A percentile compares a stretch with the other conserved stretches of the same genome.
Conservation (phyloP, 768 basidiomycete genomes). For the Tricholoma furcatifolium region DNA sequence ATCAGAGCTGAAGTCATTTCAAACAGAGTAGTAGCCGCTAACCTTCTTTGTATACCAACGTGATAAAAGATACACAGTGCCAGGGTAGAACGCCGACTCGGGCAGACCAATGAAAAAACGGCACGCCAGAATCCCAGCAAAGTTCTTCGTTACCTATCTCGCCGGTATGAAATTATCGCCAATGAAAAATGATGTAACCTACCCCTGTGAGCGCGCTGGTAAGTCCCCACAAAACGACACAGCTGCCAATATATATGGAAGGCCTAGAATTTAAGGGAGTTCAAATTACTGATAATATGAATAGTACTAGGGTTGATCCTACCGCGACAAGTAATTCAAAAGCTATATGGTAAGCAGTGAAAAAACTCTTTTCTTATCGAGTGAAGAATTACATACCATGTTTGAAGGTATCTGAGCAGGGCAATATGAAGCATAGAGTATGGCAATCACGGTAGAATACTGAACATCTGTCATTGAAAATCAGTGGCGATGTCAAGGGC, state of each 20-base stretch:
- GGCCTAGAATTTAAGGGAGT: slow-evolving; percentile 36
- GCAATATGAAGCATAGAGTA: slow-evolving; percentile 58
- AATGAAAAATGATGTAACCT: slow-evolving; percentile 10
- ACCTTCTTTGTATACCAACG: slow-evolving; percentile 62
- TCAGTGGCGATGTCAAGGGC: slow-evolving; percentile 9
- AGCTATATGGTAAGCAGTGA: slow-evolving; percentile 32
- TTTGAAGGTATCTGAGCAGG: slow-evolving; percentile 68
- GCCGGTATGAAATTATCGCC: background rate
- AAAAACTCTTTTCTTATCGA: background rate
- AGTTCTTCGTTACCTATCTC: slow-evolving; percentile 50
- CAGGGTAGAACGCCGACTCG: slow-evolving; percentile 69
- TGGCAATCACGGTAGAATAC: slow-evolving; percentile 50
- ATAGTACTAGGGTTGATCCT: background rate
- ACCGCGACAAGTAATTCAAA: slow-evolving; percentile 54
- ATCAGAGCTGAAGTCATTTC: background rate
- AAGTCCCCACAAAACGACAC: slow-evolving; percentile 62
- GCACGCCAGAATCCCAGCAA: slow-evolving; percentile 52
- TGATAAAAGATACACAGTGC: slow-evolving; percentile 45
- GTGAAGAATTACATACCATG: slow-evolving; percentile 40
- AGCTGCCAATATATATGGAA: slow-evolving; percentile 58
- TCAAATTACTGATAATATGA: background rate
- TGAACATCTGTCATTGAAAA: slow-evolving; percentile 42
- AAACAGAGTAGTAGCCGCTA: background rate
- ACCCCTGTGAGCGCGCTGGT: slow-evolving; percentile 66
- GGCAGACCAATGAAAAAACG: slow-evolving; percentile 64